Percentiles rank a stretch among this genome's conserved stretches.
Evolutionary conservation across 257 asterid species (phyloP).

Genomic region (Solanum peruvianum): DNA sequence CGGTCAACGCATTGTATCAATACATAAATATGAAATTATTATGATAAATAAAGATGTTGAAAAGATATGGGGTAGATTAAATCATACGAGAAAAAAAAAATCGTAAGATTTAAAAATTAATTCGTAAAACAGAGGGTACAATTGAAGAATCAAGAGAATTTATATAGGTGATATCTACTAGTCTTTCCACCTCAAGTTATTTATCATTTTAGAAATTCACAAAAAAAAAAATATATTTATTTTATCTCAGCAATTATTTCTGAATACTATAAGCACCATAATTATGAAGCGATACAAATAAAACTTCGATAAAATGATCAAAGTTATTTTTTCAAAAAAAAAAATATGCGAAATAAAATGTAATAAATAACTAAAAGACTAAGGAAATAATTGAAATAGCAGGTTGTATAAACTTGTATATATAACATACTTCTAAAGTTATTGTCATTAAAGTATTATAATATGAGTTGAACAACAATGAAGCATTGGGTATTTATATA

Average conservation of each 20-base stretch:
- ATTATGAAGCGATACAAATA: neutral
- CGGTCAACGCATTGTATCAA: neutral
- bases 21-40: neutral
- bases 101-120: neutral
- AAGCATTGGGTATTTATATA: neutral
- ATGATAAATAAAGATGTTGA: neutral
- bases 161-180: neutral
- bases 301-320: neutral
- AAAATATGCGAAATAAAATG: accelerated
- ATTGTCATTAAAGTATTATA: too few species aligned
- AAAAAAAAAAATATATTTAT: too few species aligned
- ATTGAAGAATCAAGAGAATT: neutral
- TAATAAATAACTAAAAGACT: too few species aligned
- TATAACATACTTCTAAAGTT: neutral
- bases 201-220: too few species aligned
- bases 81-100: neutral
- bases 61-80: neutral
- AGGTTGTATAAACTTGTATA: neutral
- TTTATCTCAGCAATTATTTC: neutral
- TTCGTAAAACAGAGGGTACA: neutral
- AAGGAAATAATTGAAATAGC: neutral
- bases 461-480: neutral
- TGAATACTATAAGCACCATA: neutral
- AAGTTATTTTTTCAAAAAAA: neutral
- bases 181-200: neutral